A percentile compares a stretch with the other conserved stretches of the same genome.
Conservation (phyloP, 805 yeast genomes). For the Saturnispora hagleri region DNA sequence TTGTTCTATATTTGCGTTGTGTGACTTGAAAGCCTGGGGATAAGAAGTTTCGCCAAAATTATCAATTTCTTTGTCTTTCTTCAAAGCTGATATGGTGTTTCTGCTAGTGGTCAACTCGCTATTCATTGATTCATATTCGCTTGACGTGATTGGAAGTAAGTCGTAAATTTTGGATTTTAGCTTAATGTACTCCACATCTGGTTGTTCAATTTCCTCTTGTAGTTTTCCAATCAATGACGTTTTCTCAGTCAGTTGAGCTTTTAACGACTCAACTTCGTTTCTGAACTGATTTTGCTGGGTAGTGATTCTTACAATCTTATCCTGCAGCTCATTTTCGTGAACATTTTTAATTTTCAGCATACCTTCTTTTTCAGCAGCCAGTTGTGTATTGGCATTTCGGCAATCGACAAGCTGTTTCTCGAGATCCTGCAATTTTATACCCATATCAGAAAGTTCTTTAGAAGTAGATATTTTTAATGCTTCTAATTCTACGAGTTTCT, state of each 20-base stretch:
- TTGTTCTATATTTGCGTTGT: background rate
- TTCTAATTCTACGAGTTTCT: background rate
- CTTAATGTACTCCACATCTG: slow-evolving; percentile 18
- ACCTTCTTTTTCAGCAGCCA: background rate
- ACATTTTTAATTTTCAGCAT: background rate
- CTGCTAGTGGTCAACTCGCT: slow-evolving; percentile 8
- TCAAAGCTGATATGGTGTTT: background rate
- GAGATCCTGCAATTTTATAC: background rate
- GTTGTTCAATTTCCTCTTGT: slow-evolving; percentile 3
- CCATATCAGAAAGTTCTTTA: background rate
- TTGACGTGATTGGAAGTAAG: slow-evolving; percentile 19
- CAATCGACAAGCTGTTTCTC: background rate
- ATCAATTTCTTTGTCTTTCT: background rate
- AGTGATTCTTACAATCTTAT: background rate
- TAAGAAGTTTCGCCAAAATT: background rate
- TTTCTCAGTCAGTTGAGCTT: slow-evolving; percentile 8
- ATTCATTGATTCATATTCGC: slow-evolving; percentile 15
- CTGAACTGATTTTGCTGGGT: background rate
- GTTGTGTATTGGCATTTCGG: background rate
- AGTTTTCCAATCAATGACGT: background rate
- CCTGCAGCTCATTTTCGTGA: background rate
- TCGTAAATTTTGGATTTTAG: slow-evolving; percentile 24
- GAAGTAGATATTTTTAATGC: background rate
- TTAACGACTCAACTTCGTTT: background rate
- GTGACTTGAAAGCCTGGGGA: background rate